Conservation (phyloP, 2,329 filamentous ascomycete species). For the Aspergillus neotritici region DNA sequence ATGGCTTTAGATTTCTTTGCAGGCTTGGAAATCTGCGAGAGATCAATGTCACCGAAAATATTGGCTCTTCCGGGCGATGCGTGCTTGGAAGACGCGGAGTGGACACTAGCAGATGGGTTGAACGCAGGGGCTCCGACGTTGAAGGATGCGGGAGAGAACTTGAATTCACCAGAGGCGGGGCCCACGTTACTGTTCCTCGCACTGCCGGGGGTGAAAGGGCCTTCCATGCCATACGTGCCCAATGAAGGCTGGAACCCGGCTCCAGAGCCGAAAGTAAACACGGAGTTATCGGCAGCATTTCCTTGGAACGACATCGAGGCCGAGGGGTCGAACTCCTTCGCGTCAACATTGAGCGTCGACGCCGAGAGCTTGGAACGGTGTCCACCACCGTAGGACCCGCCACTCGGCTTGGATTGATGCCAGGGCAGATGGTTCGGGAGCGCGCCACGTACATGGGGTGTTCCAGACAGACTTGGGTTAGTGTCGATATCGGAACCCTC, state of each 20-base stretch:
- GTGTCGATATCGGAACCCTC: conserved; percentile 65
- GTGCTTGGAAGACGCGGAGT: conserved; percentile 19
- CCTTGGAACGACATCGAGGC: conserved; percentile 46
- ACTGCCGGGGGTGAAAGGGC: conserved; percentile 60
- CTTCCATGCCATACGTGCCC: conserved; percentile 59
- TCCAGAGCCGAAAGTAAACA: conserved; percentile 27
- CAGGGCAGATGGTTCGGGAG: conserved; percentile 27
- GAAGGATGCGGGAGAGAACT: conserved; percentile 64
- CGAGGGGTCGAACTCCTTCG: conserved; percentile 72
- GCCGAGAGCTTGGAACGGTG: conserved; percentile 65
- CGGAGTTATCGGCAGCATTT: conserved; percentile 23
- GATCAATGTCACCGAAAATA: conserved; percentile 65
- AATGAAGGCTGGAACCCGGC: conserved; percentile 26
- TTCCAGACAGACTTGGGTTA: conserved; percentile 66
- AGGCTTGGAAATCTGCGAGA: conserved; percentile 59
- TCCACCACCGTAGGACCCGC: conserved; percentile 39
- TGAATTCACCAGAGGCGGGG: conserved; percentile 45
- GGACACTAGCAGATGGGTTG: conserved; percentile 50
- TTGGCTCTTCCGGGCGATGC: conserved; percentile 25
- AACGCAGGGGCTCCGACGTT: conserved; percentile 72
- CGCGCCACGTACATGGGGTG: conserved; percentile 42
- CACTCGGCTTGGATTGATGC: conserved; percentile 31
- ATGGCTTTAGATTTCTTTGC: conserved; percentile 74
- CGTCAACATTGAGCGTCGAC: conserved; percentile 81
- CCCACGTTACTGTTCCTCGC: conserved; percentile 15